Conservation (phyloP, 495 filamentous ascomycete genomes). For the Cenococcum geophilum region DNA sequence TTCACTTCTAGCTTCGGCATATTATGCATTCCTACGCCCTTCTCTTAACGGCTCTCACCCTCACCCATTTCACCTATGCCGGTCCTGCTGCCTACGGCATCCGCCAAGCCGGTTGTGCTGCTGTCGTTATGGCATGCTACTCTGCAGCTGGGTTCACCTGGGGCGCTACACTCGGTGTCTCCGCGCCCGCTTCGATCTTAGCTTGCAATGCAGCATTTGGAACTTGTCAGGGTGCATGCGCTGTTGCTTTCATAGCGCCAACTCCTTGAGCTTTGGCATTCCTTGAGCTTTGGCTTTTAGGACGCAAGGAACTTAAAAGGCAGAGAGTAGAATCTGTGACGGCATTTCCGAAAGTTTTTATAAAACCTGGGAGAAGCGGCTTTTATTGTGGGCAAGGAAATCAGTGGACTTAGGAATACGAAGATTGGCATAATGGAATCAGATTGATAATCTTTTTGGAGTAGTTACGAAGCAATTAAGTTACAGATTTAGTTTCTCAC, state of each 20-base stretch:
- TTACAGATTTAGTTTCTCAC: no score
- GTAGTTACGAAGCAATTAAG: no score
- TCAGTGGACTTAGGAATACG: no score
- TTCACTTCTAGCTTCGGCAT: no score
- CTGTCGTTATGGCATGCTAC: slow-evolving; percentile 50
- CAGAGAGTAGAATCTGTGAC: no score
- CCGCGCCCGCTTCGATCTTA: slow-evolving; percentile 41
- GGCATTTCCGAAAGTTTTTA: no score
- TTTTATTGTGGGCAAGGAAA: no score
- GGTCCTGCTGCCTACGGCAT: slow-evolving; percentile 43
- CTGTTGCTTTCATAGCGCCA: slow-evolving; percentile 35
- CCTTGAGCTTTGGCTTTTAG: no score
- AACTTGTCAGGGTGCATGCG: slow-evolving; percentile 46
- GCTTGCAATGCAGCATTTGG: slow-evolving; percentile 49
- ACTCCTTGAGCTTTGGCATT: slow-evolving; percentile 22
- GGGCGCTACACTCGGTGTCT: slow-evolving; percentile 40
- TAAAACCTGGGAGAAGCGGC: no score
- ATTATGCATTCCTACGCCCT: not conserved
- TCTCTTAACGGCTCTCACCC: not conserved
- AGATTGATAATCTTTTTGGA: no score
- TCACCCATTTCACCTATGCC: slow-evolving; percentile 24
- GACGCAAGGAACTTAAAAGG: no score
- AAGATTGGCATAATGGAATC: no score
- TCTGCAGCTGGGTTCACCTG: slow-evolving; percentile 45
- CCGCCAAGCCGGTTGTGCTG: slow-evolving; percentile 49